Evolutionary conservation across 2,329 filamentous ascomycete species (phyloP), one percentile per base, ranked within the genome.

Genomic region (Diaporthe vaccinii): DNA sequence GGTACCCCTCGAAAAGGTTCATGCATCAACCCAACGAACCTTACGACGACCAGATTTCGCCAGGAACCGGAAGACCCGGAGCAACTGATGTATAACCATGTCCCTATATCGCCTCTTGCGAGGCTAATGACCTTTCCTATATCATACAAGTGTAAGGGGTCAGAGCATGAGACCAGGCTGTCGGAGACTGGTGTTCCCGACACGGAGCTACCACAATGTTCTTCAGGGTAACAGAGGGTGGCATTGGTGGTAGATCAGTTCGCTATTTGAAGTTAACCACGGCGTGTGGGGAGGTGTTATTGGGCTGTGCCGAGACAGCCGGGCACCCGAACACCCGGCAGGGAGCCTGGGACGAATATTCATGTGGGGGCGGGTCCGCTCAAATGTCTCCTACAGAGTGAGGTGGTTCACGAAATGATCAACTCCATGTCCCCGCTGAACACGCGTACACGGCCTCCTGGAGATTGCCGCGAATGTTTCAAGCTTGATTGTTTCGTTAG

Each of bases 291-390:
- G n/a, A 12, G 10, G 28, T 36, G 9, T 36, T 7, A n/a, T n/a
- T 67, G 28, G 41, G 41, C 41, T 67, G n/a, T 36, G 61, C 61
- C 61, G 61, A 36, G 44, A 67, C 61, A 67, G 17, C 61, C 61
- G 41, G 61, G 61, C 28, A 51, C 20, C 44, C 44, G 28, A 20
- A 5, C 2, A n/a, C 17, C 25, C 41, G n/a, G 44, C 58, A 25
- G 58, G 12, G 22, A 41, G 61, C 44, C 25, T 41, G 61, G 28
- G 31, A 51, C 44, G 14, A 34, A 12, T n/a, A 14, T 34, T 49
- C 28, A 34, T 36, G 44, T 36, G 46, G 44, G 28, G 39, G 34
- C 58, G 17, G 34, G 14, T n/a, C 58, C n/a, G 14, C n/a, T 61
- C 10, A 25, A 17, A 25, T 41, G 5, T 25, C 22, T 9, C 22